phyloP scores from a whole-genome alignment of 768 basidiomycete genomes.

The Leccinum variicolor region DNA sequence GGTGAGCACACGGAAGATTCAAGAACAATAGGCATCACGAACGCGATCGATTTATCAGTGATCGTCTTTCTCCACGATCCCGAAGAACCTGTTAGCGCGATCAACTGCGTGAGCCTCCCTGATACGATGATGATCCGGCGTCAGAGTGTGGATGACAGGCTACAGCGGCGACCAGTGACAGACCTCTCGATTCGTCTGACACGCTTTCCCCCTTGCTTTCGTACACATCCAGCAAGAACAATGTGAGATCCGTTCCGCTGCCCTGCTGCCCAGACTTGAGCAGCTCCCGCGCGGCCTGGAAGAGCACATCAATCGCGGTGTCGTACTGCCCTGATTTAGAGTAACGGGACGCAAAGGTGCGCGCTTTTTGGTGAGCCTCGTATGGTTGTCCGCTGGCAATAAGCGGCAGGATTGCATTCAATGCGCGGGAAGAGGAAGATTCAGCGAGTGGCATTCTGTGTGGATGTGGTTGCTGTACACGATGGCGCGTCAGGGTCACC shows the following conservation, averaged over 20 bases:
- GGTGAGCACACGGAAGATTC: conserved; percentile 17
- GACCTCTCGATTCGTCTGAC: conserved; percentile 79
- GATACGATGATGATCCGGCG: not conserved
- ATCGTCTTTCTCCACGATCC: conserved; percentile 91
- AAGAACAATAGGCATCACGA: conserved; percentile 29
- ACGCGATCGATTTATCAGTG: conserved; percentile 83
- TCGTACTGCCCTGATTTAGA: conserved; percentile 76
- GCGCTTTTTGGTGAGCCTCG: conserved; percentile 95
- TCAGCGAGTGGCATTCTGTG: conserved; percentile 23
- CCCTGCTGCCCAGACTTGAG: conserved; percentile 86
- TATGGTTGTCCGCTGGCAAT: conserved; percentile 72
- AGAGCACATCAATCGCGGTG: conserved; percentile 89
- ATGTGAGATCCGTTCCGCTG: conserved; percentile 82
- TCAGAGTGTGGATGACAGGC: not conserved
- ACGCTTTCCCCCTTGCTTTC: conserved; percentile 69
- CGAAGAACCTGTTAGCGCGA: conserved; percentile 75
- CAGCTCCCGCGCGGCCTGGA: conserved; percentile 84
- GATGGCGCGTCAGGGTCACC: not conserved
- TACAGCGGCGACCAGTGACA: conserved; percentile 21
- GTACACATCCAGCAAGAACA: conserved; percentile 82
- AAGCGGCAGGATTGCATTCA: conserved; percentile 72
- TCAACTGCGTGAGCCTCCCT: conserved; percentile 90
- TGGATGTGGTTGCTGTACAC: conserved; percentile 4
- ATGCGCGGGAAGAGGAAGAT: conserved; percentile 56
- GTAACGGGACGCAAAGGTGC: conserved; percentile 90